A percentile compares a stretch with the other conserved stretches of the same genome.
Conservation (phyloP, 2,329 filamentous ascomycete genomes). For the Stemphylium beticola region DNA sequence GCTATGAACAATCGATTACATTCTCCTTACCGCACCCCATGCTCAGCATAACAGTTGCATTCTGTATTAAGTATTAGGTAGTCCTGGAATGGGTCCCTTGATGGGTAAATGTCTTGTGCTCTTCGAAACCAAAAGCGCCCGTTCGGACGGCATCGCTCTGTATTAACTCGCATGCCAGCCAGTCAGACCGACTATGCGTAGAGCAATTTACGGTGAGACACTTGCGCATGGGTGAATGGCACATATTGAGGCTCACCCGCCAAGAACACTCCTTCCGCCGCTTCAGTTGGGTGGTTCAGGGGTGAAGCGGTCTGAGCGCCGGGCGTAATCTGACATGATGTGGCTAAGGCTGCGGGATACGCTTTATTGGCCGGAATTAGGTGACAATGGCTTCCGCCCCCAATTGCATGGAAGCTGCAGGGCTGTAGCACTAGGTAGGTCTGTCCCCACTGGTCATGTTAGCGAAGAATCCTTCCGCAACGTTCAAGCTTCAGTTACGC, state of each 20-base stretch:
- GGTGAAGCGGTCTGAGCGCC: slow-evolving; percentile 17
- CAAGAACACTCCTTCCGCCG: slow-evolving; percentile 8
- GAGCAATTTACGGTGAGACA: slow-evolving; percentile 24
- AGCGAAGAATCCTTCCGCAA: slow-evolving; percentile 27
- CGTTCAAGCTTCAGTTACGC: slow-evolving; percentile 24
- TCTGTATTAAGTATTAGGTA: slow-evolving; percentile 47
- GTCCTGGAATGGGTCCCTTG: slow-evolving; percentile 34
- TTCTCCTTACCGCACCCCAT: slow-evolving; percentile 5
- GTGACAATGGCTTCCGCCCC: slow-evolving; percentile 16
- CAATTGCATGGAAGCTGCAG: slow-evolving; percentile 13
- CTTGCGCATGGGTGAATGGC: slow-evolving; percentile 13
- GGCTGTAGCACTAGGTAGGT: slow-evolving; percentile 15
- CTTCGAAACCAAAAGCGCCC: slow-evolving; percentile 15
- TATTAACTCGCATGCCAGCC: slow-evolving; percentile 1
- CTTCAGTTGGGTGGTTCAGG: slow-evolving; percentile 7
- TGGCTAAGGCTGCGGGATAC: slow-evolving; percentile 17
- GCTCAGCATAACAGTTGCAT: slow-evolving; percentile 21
- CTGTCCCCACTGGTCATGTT: slow-evolving; percentile 13
- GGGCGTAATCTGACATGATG: slow-evolving; percentile 37
- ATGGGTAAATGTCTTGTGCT: slow-evolving; percentile 29
- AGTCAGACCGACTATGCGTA: slow-evolving; percentile 6
- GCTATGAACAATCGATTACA: slow-evolving; percentile 56
- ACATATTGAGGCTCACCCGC: slow-evolving; percentile 22
- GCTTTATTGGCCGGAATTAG: slow-evolving; percentile 15
- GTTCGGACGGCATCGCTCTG: slow-evolving; percentile 6